Percentiles rank a stretch among this genome's conserved stretches.
Evolutionary conservation across 108 stramenopile genomes (phyloP).

Genomic region (Mediolabrus comicus): DNA sequence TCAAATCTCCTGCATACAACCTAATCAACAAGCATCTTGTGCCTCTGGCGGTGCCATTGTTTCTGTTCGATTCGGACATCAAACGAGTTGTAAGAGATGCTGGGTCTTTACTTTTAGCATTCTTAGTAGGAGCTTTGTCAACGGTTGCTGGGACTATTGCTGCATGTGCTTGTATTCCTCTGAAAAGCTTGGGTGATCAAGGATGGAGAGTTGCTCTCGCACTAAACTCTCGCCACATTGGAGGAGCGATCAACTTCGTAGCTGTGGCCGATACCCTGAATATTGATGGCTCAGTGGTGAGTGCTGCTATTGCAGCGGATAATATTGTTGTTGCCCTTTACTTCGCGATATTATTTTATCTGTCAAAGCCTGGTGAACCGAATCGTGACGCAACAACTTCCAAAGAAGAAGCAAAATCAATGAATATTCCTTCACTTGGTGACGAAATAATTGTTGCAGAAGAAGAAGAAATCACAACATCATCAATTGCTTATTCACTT

Average conservation of each 20-base stretch:
- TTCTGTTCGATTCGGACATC: conserved; percentile 87
- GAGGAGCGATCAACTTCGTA: conserved; percentile 95
- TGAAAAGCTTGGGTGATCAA: conserved; percentile 57
- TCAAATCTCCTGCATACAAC: conserved; percentile 58
- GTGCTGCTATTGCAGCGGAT: conserved; percentile 83
- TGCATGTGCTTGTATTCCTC: conserved; percentile 70
- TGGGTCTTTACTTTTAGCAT: conserved; percentile 75
- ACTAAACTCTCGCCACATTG: conserved; percentile 88
- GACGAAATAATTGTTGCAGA: conserved; percentile 38
- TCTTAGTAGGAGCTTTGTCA: conserved; percentile 77
- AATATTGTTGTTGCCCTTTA: conserved; percentile 89
- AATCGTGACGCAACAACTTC: conserved; percentile 1
- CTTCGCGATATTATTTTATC: conserved; percentile 79
- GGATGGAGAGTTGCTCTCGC: conserved; percentile 89
- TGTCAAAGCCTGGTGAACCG: conserved; percentile 44
- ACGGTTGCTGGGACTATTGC: conserved; percentile 81
- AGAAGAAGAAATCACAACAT: conserved; percentile 47
- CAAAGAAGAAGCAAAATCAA: conserved; percentile 3
- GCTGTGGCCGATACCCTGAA: conserved; percentile 84
- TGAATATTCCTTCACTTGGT: conserved; percentile 8
- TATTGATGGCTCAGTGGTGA: conserved; percentile 62
- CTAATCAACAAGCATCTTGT: conserved; percentile 71
- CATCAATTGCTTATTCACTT: conserved; percentile 58
- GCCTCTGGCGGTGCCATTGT: conserved; percentile 85
- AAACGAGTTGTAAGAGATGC: conserved; percentile 73